Base-by-base conservation (phyloP, 2,329 filamentous ascomycete species). In the Madurella fahalii region DNA sequence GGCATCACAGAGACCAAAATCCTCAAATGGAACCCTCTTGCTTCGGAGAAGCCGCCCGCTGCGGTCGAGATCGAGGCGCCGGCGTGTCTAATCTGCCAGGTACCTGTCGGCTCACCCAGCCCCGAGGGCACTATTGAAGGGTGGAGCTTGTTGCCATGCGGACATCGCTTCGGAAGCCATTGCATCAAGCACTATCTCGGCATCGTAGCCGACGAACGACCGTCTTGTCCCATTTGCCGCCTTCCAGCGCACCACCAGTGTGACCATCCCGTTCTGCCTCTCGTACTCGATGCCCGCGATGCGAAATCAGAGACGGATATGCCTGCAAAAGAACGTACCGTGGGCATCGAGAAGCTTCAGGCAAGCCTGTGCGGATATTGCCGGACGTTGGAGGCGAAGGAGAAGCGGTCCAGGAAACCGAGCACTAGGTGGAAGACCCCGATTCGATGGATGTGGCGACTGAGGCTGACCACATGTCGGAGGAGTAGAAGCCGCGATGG, bases 101-200 rank as follows among this genome's bases (percentile, higher is more conserved):
- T 75, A 52, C 64, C 67, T 4, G 68, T 76, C 37, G 73, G 73
- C 50, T 50, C 66, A 12, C 52, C 54, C 16, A 74, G 68, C 32
- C 65, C 68, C 4, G 72, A 75, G 50, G 71, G 69, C 57, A 62
- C 68, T 50, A 49, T 65, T 31, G 74, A 77, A 60, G 56, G 64
- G 2, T 76, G 73, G 74, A 69, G 70, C 16, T 57, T 62, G 25
- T 63, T 77, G 7, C 70, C 73, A 12, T 77, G 74, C 62, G 71
- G 71, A 4, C 74, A 77, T 62, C 65, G 66, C 30, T 77, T 77
- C 60, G 74, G 74, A 41, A 68, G 67, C 41, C 58, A 67, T 52
- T 77, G 74, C 66, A 71, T 75, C 63, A 74, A 74, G 55, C 67
- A 66, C 46, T 77, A 75, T 69, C 68, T 77, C 12, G 63, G 63